Base-by-base conservation (phyloP, 1,284 basidiomycete genomes). In the Trametes sp. region DNA sequence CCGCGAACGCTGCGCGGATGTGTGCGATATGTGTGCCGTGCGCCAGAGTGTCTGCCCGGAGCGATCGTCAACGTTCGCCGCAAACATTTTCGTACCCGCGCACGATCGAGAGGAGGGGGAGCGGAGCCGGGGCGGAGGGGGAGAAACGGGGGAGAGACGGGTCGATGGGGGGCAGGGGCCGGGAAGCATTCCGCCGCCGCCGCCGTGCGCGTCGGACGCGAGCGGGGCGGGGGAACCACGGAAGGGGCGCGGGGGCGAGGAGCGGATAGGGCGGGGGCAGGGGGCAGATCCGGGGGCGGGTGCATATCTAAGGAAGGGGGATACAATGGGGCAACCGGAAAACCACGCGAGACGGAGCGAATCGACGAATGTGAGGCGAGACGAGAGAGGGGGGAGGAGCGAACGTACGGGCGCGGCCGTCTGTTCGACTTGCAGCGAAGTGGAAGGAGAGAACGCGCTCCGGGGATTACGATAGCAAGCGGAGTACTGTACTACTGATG, bases 381-480 rank as follows among this genome's bases (percentile, higher is more conserved):
- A 6, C 19, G 31, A 35, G 7, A 36, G 13, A 10, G 21, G 21
- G 21, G 10, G 8, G 8, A 13, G 42, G 23, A 21, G 23, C 23
- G 10, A 46, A 13, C 48, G 44, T 23, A 19, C 33, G 26, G 36
- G 23, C n/a, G 14, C 48, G 41, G 42, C 46, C 36, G 26, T 58
- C 49, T 53, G 29, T 53, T 59, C 57, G 51, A 53, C 42, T 16
- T 59, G 57, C 44, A 33, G 57, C 51, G 57, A 59, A 59, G 14
- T 33, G 44, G 33, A 13, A 5, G 10, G 28, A 42, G 24, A 21
- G 33, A 38, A 28, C 26, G 45, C n/a, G 19, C 36, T 36, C 5
- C 9, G 24, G 51, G 13, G 44, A 28, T 19, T 26, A 10, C 41
- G 52, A 55, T 44, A 59, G 61, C 61, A 57, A 46, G 29, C 38